A percentile compares a stretch with the other conserved stretches of the same genome.
Conservation (phyloP, 164 flowering plant genomes). For the Tinospora cordifolia region DNA sequence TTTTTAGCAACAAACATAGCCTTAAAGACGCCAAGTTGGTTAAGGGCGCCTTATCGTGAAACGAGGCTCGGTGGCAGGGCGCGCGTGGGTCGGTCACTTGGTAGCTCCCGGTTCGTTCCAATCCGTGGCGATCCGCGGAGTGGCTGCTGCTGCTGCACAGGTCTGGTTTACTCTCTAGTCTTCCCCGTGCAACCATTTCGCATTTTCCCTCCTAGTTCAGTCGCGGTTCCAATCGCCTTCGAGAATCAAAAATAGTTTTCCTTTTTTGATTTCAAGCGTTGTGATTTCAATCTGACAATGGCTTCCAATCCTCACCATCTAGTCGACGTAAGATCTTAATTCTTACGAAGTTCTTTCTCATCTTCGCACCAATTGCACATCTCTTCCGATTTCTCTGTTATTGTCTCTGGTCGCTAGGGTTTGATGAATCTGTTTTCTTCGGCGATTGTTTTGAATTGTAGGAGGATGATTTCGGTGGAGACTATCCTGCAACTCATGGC, state of each 20-base stretch:
- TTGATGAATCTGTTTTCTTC: conserved; percentile 2
- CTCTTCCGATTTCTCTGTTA: background rate
- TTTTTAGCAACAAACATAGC: too few species aligned
- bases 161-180: too few species aligned
- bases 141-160: too few species aligned
- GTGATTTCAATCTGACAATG: conserved; percentile 23
- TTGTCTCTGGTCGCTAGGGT: background rate
- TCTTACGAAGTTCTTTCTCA: conserved; percentile 3
- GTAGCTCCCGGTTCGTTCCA: too few species aligned
- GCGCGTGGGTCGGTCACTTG: too few species aligned
- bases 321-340: conserved; percentile 42
- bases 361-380: background rate
- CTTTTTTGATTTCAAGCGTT: conserved; percentile 12
- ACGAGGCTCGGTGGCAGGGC: too few species aligned
- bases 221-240: background rate
- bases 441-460: conserved; percentile 11
- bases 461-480: conserved; percentile 92
- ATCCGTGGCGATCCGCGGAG: too few species aligned
- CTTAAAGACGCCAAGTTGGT: too few species aligned
- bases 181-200: background rate
- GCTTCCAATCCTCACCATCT: conserved; percentile 31
- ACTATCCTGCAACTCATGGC: conserved; percentile 41
- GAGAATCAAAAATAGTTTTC: background rate
- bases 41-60: too few species aligned
- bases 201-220: background rate